A percentile compares a stretch with the other conserved stretches of the same genome.
Evolutionary conservation across 257 asterid genomes (phyloP).

Genomic region (Ilex aquifolium): DNA sequence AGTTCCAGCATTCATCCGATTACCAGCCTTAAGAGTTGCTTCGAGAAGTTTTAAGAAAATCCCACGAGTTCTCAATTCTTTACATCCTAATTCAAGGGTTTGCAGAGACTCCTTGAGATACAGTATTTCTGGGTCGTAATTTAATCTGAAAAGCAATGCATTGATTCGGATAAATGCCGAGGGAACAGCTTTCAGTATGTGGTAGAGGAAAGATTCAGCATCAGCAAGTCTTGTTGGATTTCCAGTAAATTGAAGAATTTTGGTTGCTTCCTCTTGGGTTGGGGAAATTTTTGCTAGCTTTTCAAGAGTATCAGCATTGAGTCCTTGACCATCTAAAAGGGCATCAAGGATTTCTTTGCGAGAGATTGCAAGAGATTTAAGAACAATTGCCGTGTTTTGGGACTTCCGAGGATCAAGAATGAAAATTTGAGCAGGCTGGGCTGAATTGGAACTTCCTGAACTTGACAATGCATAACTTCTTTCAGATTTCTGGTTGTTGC

Average conservation of each 20-base stretch:
- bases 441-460: conserved; percentile 27
- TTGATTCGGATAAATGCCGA: conserved; percentile 59
- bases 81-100: conserved; percentile 60
- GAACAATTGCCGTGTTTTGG: conserved; percentile 73
- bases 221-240: conserved; percentile 60
- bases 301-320: conserved; percentile 57
- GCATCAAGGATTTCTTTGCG: conserved; percentile 60
- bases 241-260: conserved; percentile 54
- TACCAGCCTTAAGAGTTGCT: conserved; percentile 87
- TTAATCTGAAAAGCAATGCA: conserved; percentile 65
- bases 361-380: conserved; percentile 57
- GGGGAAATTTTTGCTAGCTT: conserved; percentile 71
- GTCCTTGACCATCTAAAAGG: conserved; percentile 58
- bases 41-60: conserved; percentile 67
- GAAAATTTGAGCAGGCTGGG: conserved; percentile 38
- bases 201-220: conserved; percentile 79
- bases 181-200: conserved; percentile 61
- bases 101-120: conserved; percentile 63
- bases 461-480: conserved; percentile 20
- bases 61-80: conserved; percentile 53
- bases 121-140: conserved; percentile 61
- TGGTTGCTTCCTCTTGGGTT: conserved; percentile 54
- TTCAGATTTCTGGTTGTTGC: conserved; percentile 27
- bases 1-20: conserved; percentile 79
- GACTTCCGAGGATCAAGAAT: conserved; percentile 74